phyloP scores from a whole-genome alignment of 2,329 filamentous ascomycete genomes.

The Aspergillus novoparasiticus region DNA sequence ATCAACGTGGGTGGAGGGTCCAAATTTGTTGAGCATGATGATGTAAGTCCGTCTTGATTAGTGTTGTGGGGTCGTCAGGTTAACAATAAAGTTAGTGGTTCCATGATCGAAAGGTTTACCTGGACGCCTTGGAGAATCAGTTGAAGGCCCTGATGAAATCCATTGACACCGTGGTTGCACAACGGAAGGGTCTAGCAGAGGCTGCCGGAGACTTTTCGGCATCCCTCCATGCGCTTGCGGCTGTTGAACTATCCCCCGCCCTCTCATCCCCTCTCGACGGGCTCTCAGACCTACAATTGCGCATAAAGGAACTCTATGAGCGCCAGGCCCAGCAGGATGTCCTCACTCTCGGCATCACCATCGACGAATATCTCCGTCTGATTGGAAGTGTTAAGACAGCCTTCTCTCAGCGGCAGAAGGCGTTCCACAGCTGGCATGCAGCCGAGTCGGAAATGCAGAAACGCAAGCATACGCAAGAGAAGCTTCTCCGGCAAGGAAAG shows the following conservation, averaged over 20 bases:
- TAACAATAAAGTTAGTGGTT: conserved; percentile 71
- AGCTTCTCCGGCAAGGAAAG: conserved; percentile 90
- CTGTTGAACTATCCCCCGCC: conserved; percentile 86
- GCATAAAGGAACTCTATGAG: conserved; percentile 92
- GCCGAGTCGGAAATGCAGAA: conserved; percentile 91
- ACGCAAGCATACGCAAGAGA: conserved; percentile 85
- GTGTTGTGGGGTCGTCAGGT: conserved; percentile 1
- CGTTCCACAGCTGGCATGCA: conserved; percentile 90
- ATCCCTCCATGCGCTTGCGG: conserved; percentile 87
- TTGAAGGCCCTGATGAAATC: conserved; percentile 88
- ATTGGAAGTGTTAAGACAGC: conserved; percentile 95
- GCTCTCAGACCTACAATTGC: conserved; percentile 88
- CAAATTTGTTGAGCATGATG: conserved; percentile 98
- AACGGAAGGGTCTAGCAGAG: conserved; percentile 91
- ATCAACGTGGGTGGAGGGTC: conserved; percentile 72
- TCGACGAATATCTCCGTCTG: conserved; percentile 95
- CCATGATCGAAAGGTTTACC: conserved; percentile 90
- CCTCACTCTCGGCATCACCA: conserved; percentile 92
- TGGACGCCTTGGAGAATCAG: conserved; percentile 91
- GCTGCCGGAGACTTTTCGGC: conserved; percentile 90
- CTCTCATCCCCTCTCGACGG: conserved; percentile 88
- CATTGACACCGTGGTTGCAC: conserved; percentile 87
- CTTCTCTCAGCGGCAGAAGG: conserved; percentile 89
- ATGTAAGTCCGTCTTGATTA: conserved; percentile 59
- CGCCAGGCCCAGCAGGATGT: conserved; percentile 97